Base-by-base conservation (phyloP, 805 yeast species). In the Kodamaea jinghongensis region DNA sequence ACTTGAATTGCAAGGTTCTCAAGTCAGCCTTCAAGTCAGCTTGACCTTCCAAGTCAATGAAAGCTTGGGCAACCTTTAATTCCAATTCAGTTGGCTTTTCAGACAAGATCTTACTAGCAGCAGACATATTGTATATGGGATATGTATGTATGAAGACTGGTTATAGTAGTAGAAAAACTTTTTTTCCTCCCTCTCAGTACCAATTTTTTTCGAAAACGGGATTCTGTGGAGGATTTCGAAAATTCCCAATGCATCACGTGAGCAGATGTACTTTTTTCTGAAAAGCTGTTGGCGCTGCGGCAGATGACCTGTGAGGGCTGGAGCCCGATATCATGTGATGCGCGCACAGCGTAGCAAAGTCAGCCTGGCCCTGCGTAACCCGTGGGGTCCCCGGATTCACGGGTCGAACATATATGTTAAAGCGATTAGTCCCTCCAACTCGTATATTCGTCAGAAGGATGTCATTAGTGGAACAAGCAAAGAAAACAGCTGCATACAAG, bases 41-140 rank as follows among this genome's bases (percentile, higher is more conserved):
- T 70, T 95, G 87, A 73, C 85, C 78, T 82, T 93, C 98, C 74
- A 93, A 82, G 79, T 93, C 99, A 63, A 83, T 72, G 71, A 93
- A 86, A 67, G 98, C 96, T 80, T 91, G 97, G 67, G 96, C 97
- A 71, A 93, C 95, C 80, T 91, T 95, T 76, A 93, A 86, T 81
- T 93, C 99, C 76, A 93, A 89, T 79, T 93, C 98, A 71, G 93
- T 72, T 79, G 99, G 98, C 67, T 86, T 86, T 70, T 84, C 82
- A 69, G 89, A 82, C 75, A 91, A 83, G 76, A 93, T 81, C 82
- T 93, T 93, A 75, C 86, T 81, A 71, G 90, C 87, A 68, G 96
- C 95, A 77, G 98, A 91, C 98, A 91, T 91, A 55, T 61, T 78
- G 55, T 43, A 42, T 32, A 28, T 39, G 43, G 49, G 36, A 13